These are phyloP conservation scores for Gastrolobium bilobum DNA, from an alignment of 306 rosid species.

Conservation along the genomic window DNA sequence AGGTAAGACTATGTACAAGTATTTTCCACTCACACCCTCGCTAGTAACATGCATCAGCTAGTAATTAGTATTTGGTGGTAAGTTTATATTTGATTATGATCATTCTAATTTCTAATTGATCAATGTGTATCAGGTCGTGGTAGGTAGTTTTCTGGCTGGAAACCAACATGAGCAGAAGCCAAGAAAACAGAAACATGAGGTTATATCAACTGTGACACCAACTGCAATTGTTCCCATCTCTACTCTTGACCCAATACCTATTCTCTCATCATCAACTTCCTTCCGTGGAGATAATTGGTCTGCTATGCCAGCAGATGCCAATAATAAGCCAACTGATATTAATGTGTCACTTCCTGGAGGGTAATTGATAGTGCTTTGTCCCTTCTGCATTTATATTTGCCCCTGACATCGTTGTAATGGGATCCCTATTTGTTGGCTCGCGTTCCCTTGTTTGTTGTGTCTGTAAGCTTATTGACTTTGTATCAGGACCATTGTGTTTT, in stretches of 20 bases:
- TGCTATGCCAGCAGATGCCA: slow-evolving; percentile 65
- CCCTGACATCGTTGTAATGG: slow-evolving; percentile 55
- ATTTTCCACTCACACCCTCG: too few species aligned
- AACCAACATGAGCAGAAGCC: slow-evolving; percentile 90
- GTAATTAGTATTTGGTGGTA: slow-evolving; percentile 1
- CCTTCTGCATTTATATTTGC: slow-evolving; percentile 43
- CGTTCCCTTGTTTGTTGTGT: slow-evolving; percentile 54
- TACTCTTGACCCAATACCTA: slow-evolving; percentile 68
- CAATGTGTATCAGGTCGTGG: slow-evolving; percentile 71
- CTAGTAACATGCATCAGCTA: slow-evolving; percentile 10
- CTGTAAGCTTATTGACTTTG: slow-evolving; percentile 55
- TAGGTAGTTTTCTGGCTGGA: slow-evolving; percentile 96
- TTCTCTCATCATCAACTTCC: slow-evolving; percentile 61
- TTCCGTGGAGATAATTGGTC: slow-evolving; percentile 82
- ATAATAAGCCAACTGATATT: slow-evolving; percentile 72
- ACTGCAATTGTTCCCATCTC: slow-evolving; percentile 72
- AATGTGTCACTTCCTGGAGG: slow-evolving; percentile 77
- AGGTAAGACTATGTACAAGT: too few species aligned
- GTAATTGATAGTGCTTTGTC: slow-evolving; percentile 39
- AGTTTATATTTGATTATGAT: slow-evolving; percentile 34
- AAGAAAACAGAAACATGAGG: slow-evolving; percentile 79
- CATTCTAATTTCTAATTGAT: slow-evolving; percentile 28
- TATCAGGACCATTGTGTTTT: slow-evolving; percentile 45
- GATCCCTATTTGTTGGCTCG: slow-evolving; percentile 48
- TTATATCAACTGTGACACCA: slow-evolving; percentile 55